Conservation (phyloP, 345 rosid species). For the Boechera retrofracta region DNA sequence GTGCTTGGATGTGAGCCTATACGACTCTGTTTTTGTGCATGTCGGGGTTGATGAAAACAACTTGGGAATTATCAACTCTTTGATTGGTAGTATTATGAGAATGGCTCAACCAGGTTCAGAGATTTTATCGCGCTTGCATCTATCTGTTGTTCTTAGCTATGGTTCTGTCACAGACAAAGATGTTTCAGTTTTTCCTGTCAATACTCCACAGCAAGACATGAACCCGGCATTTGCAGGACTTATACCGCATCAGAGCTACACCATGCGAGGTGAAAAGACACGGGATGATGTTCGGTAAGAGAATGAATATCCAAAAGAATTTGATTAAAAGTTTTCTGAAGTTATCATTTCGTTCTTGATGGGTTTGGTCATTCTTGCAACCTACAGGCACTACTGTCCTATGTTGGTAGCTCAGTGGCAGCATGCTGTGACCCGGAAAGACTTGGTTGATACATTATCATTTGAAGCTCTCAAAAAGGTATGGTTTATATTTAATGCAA, state of each 20-base stretch:
- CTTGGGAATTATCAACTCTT: slow-evolving; percentile 53
- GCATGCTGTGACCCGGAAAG: slow-evolving; percentile 82
- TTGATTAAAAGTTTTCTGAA: not conserved
- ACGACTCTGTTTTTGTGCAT: slow-evolving; percentile 76
- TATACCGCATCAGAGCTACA: slow-evolving; percentile 80
- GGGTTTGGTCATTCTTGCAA: slow-evolving; percentile 30
- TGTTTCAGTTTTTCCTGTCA: slow-evolving; percentile 49
- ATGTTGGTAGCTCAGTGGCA: slow-evolving; percentile 93
- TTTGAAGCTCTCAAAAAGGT: slow-evolving; percentile 80
- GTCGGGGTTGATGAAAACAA: slow-evolving; percentile 52
- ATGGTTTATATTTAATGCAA: slow-evolving; percentile 20
- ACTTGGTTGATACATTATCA: slow-evolving; percentile 64
- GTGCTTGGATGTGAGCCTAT: slow-evolving; percentile 52
- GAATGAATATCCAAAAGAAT: slow-evolving; percentile 5
- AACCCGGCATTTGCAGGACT: slow-evolving; percentile 53
- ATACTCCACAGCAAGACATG: slow-evolving; percentile 42
- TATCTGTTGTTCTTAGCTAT: slow-evolving; percentile 77
- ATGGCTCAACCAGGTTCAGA: slow-evolving; percentile 64
- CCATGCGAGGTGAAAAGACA: slow-evolving; percentile 72
- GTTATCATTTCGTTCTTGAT: slow-evolving; percentile 17
- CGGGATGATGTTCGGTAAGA: slow-evolving; percentile 77
- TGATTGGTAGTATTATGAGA: slow-evolving; percentile 58
- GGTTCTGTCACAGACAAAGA: slow-evolving; percentile 57
- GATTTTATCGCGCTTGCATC: slow-evolving; percentile 65
- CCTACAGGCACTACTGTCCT: slow-evolving; percentile 75